Evolutionary conservation across 371 early-diverging fungal species (phyloP).

Genomic region (Fennellomyces sp.): DNA sequence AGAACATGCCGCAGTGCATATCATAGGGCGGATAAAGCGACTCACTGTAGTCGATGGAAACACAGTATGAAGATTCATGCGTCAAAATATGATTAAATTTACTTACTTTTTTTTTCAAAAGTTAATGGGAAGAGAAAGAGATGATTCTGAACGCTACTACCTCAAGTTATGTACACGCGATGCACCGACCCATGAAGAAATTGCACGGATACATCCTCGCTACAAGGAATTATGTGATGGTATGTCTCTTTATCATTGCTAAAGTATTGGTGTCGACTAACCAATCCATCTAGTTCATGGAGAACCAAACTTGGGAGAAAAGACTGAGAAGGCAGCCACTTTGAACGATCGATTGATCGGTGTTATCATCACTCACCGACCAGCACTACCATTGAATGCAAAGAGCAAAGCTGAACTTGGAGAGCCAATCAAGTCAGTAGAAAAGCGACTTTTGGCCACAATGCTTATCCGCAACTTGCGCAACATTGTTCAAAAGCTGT

Average conservation of each 20-base stretch:
- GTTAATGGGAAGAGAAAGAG: conserved; percentile 55
- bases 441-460: conserved; percentile 54
- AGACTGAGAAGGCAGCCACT: conserved; percentile 36
- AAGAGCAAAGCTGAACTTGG: conserved; percentile 21
- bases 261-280: too few relatives aligned
- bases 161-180: conserved; percentile 50
- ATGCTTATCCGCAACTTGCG: conserved; percentile 45
- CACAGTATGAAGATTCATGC: conserved; percentile 26
- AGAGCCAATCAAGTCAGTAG: conserved; percentile 23
- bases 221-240: conserved; percentile 56
- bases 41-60: conserved; percentile 39
- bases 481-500: conserved; percentile 40
- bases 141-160: conserved; percentile 80
- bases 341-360: conserved; percentile 69
- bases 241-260: conserved; percentile 13
- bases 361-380: conserved; percentile 23
- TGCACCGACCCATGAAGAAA: conserved; percentile 36
- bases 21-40: conserved; percentile 38
- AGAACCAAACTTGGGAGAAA: conserved; percentile 44
- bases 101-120: conserved; percentile 7
- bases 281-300: conserved; percentile 46
- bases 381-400: conserved; percentile 3
- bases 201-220: conserved; percentile 57
- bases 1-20: conserved; percentile 28
- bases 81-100: neutral